phyloP scores from a whole-genome alignment of 306 rosid species.

The Citrullus colocynthis region DNA sequence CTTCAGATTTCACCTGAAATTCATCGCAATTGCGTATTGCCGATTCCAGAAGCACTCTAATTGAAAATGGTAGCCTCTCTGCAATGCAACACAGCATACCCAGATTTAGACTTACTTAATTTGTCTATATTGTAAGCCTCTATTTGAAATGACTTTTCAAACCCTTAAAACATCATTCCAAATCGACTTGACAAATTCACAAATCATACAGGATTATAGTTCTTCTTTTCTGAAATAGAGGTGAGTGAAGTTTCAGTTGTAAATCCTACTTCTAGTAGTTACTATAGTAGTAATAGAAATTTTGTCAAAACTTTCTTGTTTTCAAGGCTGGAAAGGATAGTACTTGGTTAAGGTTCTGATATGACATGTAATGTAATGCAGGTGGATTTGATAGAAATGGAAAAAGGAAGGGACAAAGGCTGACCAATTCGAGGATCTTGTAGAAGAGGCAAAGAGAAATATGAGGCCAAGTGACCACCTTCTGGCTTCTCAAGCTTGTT shows the following conservation, averaged over 20 bases:
- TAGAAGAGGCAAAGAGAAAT: constrained; percentile 74
- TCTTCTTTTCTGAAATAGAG: neutral
- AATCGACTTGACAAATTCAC: neutral
- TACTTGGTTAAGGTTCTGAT: neutral
- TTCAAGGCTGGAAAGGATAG: neutral
- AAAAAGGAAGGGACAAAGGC: neutral
- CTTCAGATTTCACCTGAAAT: constrained; percentile 67
- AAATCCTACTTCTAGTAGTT: too few relatives aligned
- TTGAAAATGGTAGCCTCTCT: constrained; percentile 74
- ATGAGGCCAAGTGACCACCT: constrained; percentile 58
- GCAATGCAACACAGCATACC: neutral
- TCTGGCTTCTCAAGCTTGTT: constrained; percentile 55
- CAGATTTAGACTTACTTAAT: neutral
- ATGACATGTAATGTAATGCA: neutral
- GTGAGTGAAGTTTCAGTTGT: too few relatives aligned
- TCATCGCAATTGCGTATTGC: constrained; percentile 84
- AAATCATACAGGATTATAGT: neutral
- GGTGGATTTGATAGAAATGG: neutral
- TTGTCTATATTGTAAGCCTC: too few relatives aligned
- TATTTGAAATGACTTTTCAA: neutral
- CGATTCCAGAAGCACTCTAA: constrained; percentile 80
- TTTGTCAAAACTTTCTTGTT: too few relatives aligned
- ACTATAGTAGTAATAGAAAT: neutral
- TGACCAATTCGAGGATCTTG: constrained; percentile 70
- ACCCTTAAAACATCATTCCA: too few relatives aligned